These are phyloP conservation scores for Teratosphaeria nubilosa DNA, from an alignment of 2,329 filamentous ascomycete genomes.

Conservation along the genomic window DNA sequence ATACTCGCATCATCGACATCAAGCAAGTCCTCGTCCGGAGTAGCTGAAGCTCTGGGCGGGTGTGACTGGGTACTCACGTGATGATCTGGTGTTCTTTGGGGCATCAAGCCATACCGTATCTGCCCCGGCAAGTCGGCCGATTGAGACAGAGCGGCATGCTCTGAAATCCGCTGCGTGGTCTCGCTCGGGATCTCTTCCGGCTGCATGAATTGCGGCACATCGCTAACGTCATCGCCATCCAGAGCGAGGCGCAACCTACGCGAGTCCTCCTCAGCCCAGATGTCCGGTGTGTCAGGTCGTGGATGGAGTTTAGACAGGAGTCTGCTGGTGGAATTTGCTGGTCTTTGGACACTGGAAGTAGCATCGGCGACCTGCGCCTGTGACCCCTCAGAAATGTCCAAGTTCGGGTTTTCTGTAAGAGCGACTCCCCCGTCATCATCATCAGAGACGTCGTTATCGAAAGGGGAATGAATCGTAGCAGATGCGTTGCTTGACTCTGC, in stretches of 20 bases:
- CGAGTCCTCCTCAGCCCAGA: constrained; percentile 14
- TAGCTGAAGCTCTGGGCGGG: background rate
- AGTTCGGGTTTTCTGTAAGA: background rate
- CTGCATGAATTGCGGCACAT: constrained; percentile 6
- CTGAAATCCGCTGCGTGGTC: background rate
- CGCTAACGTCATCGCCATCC: constrained; percentile 8
- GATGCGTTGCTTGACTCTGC: background rate
- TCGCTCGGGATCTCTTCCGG: background rate
- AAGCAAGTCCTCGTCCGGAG: constrained; percentile 14
- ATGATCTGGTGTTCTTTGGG: background rate
- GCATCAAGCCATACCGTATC: background rate
- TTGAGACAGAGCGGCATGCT: background rate
- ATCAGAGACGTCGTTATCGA: constrained; percentile 1
- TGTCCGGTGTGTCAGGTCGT: constrained; percentile 11
- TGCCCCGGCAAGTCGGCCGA: background rate
- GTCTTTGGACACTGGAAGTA: background rate
- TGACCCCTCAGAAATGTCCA: background rate
- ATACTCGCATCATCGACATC: constrained; percentile 18
- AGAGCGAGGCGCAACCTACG: constrained; percentile 14
- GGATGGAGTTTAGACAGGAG: constrained; percentile 7
- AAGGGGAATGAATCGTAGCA: background rate
- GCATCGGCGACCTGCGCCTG: background rate
- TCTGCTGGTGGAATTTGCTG: background rate
- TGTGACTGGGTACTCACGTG: background rate
- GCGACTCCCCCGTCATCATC: background rate